Percentiles rank a stretch among this genome's conserved stretches.
Conservation (phyloP, 495 filamentous ascomycete genomes). For the Aspergillus bridgeri region DNA sequence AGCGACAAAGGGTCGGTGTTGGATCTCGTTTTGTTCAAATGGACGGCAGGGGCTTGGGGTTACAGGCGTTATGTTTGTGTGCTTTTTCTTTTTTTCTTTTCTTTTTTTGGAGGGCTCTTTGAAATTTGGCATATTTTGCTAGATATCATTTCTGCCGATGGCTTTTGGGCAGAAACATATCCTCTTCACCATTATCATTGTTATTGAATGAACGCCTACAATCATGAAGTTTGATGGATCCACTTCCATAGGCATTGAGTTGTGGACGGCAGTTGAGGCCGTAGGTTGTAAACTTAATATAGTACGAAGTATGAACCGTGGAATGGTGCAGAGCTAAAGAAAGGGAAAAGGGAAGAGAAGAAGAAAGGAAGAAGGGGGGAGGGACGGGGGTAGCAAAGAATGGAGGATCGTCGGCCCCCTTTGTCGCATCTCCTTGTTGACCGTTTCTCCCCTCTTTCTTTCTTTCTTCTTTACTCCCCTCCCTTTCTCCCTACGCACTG, state of each 20-base stretch:
- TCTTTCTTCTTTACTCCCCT: constrained; percentile 5
- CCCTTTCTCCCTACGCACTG: constrained; percentile 5
- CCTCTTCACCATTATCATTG: too few relatives aligned
- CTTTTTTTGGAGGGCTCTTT: constrained; percentile 2
- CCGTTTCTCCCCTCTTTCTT: constrained; percentile 3
- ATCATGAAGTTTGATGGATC: too few relatives aligned
- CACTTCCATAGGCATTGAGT: too few relatives aligned
- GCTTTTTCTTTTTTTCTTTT: constrained; percentile 7
- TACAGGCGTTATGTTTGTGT: constrained; percentile 6
- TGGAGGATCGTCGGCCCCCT: constrained; percentile 17
- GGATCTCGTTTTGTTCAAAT: not conserved
- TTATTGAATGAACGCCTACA: too few relatives aligned
- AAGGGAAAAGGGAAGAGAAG: not conserved
- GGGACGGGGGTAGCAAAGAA: constrained; percentile 7
- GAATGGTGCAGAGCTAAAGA: not conserved
- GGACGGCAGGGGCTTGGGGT: not conserved
- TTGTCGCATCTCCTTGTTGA: not conserved
- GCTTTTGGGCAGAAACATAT: too few relatives aligned
- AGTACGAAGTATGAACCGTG: not conserved
- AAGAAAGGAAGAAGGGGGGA: not conserved
- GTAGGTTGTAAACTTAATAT: not conserved
- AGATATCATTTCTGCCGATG: not conserved
- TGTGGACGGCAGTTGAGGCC: not conserved
- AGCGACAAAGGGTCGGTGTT: constrained; percentile 7
- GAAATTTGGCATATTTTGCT: not conserved